Evolutionary conservation across 2,329 filamentous ascomycete genomes (phyloP).

Genomic region (Ophiocordyceps sinensis): DNA sequence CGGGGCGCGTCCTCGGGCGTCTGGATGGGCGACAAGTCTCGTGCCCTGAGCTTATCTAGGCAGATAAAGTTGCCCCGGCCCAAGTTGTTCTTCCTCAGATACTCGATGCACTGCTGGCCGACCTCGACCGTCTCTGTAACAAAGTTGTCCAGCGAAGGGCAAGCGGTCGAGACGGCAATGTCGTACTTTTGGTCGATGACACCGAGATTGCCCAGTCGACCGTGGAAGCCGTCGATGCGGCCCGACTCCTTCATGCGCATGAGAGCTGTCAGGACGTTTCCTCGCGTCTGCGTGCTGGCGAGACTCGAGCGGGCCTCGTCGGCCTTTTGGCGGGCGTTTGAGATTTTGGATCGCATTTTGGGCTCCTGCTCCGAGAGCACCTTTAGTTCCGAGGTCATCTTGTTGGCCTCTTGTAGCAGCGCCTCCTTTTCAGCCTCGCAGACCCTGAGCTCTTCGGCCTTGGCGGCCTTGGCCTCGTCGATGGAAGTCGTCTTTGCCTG

Average conservation of each 20-base stretch:
- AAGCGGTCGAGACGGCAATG: slow-evolving; percentile 95
- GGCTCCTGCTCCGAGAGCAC: slow-evolving; percentile 66
- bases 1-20: slow-evolving; percentile 88
- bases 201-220: slow-evolving; percentile 83
- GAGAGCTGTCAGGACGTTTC: slow-evolving; percentile 78
- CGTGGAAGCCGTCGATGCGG: slow-evolving; percentile 93
- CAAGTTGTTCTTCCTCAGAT: slow-evolving; percentile 92
- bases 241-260: slow-evolving; percentile 95
- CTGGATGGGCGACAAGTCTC: slow-evolving; percentile 64
- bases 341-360: slow-evolving; percentile 69
- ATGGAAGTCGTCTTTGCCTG: slow-evolving; percentile 65
- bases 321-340: slow-evolving; percentile 81
- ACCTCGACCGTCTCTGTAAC: slow-evolving; percentile 93
- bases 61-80: slow-evolving; percentile 96
- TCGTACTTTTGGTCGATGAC: slow-evolving; percentile 91
- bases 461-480: slow-evolving; percentile 54
- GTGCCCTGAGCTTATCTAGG: slow-evolving; percentile 68
- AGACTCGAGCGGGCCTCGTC: slow-evolving; percentile 89
- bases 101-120: slow-evolving; percentile 95
- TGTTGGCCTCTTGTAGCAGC: slow-evolving; percentile 60
- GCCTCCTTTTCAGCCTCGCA: slow-evolving; percentile 58
- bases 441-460: slow-evolving; percentile 59
- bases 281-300: slow-evolving; percentile 78
- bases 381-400: slow-evolving; percentile 57
- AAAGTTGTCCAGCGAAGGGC: slow-evolving; percentile 82